phyloP scores from a whole-genome alignment of 177 flowering plant species.

The Tripterygium wilfordii region DNA sequence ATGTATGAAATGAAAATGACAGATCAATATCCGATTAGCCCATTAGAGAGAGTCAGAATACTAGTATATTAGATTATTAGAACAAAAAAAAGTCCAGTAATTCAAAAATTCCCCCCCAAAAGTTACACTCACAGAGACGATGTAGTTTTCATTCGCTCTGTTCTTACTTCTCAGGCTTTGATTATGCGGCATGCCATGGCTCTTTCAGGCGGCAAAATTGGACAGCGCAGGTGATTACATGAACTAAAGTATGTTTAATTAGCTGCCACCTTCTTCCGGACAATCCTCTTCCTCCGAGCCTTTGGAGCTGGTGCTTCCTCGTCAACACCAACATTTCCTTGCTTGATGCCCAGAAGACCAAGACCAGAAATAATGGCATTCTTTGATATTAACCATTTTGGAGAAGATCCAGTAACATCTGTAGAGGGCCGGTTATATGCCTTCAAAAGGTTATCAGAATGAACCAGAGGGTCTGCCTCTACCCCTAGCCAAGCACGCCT shows the following conservation, averaged over 20 bases:
- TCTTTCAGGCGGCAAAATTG: too few species aligned
- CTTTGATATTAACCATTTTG: slow-evolving; percentile 88
- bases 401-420: slow-evolving; percentile 29
- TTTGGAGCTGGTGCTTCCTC: slow-evolving; percentile 55
- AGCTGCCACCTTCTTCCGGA: slow-evolving; percentile 61
- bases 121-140: too few species aligned
- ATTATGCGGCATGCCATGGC: too few species aligned
- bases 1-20: too few species aligned
- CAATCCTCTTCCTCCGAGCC: slow-evolving; percentile 72
- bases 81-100: too few species aligned
- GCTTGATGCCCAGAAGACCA: slow-evolving; percentile 77
- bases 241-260: slow-evolving; percentile 25
- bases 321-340: slow-evolving; percentile 32
- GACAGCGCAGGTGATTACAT: too few species aligned
- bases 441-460: slow-evolving; percentile 61
- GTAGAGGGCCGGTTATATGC: slow-evolving; percentile 67
- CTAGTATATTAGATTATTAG: too few species aligned
- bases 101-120: too few species aligned
- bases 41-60: too few species aligned
- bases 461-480: slow-evolving; percentile 74
- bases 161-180: too few species aligned
- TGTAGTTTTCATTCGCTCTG: too few species aligned
- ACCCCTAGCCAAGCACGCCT: slow-evolving; percentile 89
- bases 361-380: slow-evolving; percentile 75
- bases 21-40: too few species aligned